Conservation (phyloP, 2,329 filamentous ascomycete genomes). For the Colletotrichum nymphaeae region DNA sequence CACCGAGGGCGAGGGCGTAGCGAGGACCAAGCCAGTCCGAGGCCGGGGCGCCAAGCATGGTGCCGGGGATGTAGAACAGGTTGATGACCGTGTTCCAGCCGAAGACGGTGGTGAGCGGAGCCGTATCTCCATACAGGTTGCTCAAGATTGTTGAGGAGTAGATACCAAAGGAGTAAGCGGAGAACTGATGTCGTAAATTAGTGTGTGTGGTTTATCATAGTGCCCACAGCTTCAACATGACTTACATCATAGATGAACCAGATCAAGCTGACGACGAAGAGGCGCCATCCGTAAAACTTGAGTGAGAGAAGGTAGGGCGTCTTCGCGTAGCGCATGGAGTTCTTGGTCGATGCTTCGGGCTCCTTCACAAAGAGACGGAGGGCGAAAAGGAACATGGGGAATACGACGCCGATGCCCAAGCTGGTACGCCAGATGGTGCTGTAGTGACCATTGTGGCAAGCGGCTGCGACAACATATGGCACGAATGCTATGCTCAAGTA, state of each 20-base stretch:
- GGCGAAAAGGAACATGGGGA: conserved; percentile 77
- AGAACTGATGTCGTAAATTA: conserved; percentile 64
- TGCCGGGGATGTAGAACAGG: conserved; percentile 88
- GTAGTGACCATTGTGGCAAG: conserved; percentile 69
- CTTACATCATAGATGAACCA: conserved; percentile 84
- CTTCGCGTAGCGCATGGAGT: conserved; percentile 73
- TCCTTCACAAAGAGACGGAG: conserved; percentile 80
- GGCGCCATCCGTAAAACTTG: conserved; percentile 78
- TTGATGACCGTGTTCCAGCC: conserved; percentile 93
- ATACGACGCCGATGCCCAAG: conserved; percentile 82
- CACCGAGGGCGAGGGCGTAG: conserved; percentile 77
- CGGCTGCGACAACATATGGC: conserved; percentile 64
- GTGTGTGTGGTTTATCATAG: not conserved
- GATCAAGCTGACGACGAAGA: conserved; percentile 77
- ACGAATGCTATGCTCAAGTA: conserved; percentile 3
- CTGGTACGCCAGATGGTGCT: conserved; percentile 85
- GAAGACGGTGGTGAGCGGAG: conserved; percentile 80
- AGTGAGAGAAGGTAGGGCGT: conserved; percentile 67
- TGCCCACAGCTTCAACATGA: not conserved
- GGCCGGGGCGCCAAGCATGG: conserved; percentile 79
- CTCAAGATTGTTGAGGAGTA: conserved; percentile 82
- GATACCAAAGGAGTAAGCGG: conserved; percentile 85
- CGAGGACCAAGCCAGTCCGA: conserved; percentile 85
- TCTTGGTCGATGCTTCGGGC: conserved; percentile 79
- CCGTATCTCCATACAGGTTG: conserved; percentile 68